Conservation (phyloP, 73 alveolate genomes). For the Symbiodinium natans region DNA sequence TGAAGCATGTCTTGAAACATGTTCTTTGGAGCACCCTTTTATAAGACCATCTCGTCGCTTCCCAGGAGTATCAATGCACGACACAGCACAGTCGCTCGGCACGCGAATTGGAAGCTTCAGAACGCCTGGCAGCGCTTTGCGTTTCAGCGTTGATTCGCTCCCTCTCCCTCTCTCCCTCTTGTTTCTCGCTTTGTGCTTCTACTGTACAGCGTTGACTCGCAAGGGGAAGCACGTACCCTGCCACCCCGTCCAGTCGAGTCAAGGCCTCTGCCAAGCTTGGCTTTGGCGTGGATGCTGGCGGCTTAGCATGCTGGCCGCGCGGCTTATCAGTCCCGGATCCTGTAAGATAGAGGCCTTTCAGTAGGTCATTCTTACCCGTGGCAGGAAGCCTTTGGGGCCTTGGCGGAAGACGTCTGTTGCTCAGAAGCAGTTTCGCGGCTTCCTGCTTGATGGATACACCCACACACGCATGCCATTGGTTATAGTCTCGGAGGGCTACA, state of each 20-base stretch:
- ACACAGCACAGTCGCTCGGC: conserved; percentile 44
- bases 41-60: no score
- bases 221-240: not conserved
- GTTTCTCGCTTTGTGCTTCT: no score
- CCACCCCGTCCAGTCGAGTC: not conserved
- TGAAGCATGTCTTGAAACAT: no score
- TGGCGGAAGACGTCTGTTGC: conserved; percentile 50
- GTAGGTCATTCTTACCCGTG: no score
- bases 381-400: conserved; percentile 75
- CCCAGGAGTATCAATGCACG: conserved; percentile 87
- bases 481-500: no score
- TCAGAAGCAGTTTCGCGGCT: not conserved
- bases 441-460: no score
- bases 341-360: no score
- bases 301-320: not conserved
- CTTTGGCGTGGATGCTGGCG: conserved; percentile 55
- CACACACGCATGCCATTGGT: no score
- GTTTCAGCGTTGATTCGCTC: not conserved
- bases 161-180: not conserved
- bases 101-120: not conserved
- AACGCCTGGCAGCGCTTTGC: not conserved
- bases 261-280: conserved; percentile 91
- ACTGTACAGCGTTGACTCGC: no score
- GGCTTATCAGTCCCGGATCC: no score
- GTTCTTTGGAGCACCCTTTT: no score